phyloP scores from a whole-genome alignment of 495 filamentous ascomycete species.

The Aspergillus nidulans region DNA sequence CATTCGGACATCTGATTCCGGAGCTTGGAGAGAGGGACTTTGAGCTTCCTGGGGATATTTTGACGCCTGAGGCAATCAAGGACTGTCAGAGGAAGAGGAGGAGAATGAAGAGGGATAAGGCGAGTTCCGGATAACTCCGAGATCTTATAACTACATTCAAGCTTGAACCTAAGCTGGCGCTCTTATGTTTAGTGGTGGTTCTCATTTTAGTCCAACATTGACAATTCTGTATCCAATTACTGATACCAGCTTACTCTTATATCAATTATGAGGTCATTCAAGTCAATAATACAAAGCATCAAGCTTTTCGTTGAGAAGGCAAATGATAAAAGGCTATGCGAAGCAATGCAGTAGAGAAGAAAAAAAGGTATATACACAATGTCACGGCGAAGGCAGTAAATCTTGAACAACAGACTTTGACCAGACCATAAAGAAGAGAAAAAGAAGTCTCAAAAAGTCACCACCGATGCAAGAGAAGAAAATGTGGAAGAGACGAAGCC shows the following conservation, averaged over 20 bases:
- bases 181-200: too few relatives aligned
- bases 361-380: neutral
- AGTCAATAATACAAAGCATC: neutral
- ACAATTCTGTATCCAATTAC: neutral
- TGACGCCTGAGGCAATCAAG: conserved; percentile 63
- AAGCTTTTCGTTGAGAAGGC: neutral
- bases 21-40: conserved; percentile 68
- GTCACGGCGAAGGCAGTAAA: neutral
- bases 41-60: conserved; percentile 62
- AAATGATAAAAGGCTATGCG: conserved; percentile 2
- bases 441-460: neutral
- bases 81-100: conserved; percentile 60
- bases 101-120: conserved; percentile 38
- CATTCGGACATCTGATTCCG: conserved; percentile 82
- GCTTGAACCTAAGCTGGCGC: too few relatives aligned
- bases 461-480: neutral
- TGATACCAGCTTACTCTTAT: neutral
- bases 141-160: too few relatives aligned
- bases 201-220: neutral
- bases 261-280: neutral
- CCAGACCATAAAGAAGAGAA: neutral
- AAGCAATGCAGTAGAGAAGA: neutral
- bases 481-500: neutral
- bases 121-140: conserved; percentile 22
- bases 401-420: neutral